phyloP scores from a whole-genome alignment of 345 rosid genomes.

The Bruguiera sexangula region DNA sequence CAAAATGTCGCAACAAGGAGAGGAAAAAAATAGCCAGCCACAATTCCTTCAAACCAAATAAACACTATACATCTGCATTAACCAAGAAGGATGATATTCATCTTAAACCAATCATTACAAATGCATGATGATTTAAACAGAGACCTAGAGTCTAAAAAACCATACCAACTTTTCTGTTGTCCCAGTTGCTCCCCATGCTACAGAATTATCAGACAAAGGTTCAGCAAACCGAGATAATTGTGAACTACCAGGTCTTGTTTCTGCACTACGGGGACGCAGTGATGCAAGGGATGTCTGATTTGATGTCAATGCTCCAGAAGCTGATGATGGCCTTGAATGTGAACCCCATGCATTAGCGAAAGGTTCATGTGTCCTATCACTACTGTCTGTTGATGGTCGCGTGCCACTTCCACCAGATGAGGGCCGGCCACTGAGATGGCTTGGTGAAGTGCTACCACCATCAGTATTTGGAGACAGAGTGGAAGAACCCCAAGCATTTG shows the following conservation, averaged over 20 bases:
- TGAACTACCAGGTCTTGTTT: constrained; percentile 97
- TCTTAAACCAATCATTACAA: not conserved
- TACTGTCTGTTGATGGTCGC: constrained; percentile 89
- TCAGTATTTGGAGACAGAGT: constrained; percentile 65
- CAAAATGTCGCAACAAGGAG: too few relatives aligned
- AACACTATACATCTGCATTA: too few relatives aligned
- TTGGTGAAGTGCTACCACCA: constrained; percentile 73
- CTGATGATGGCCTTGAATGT: constrained; percentile 90
- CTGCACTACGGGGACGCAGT: constrained; percentile 94
- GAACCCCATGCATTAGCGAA: constrained; percentile 62
- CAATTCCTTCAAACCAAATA: too few relatives aligned
- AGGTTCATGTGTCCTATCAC: constrained; percentile 71
- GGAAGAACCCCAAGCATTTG: constrained; percentile 91
- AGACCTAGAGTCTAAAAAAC: not conserved
- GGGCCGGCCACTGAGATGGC: constrained; percentile 77
- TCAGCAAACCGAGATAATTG: constrained; percentile 99
- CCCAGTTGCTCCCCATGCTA: constrained; percentile 50
- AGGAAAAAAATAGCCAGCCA: too few relatives aligned
- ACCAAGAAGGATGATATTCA: not conserved
- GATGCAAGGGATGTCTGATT: constrained; percentile 61
- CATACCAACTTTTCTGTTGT: constrained; percentile 64
- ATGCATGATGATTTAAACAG: not conserved
- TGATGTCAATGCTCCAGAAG: constrained; percentile 79
- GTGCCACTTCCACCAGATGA: constrained; percentile 94
- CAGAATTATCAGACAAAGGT: constrained; percentile 60